Evolutionary conservation across 2,329 filamentous ascomycete species (phyloP).

Genomic region (Phyllosticta paracitricarpa): DNA sequence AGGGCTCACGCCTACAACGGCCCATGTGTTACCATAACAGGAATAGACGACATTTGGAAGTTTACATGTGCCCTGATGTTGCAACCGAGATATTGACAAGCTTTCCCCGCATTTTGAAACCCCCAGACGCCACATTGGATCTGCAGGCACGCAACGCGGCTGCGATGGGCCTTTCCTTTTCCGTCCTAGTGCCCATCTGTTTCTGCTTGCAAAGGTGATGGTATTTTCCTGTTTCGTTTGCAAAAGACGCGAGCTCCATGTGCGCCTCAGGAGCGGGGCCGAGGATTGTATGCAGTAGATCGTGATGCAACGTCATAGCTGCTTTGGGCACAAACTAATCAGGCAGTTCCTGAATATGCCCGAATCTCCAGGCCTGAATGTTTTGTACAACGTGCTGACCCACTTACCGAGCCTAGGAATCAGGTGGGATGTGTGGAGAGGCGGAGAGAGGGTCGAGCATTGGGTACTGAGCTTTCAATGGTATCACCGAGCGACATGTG

Average conservation of each 20-base stretch:
- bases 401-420: neutral
- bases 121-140: neutral
- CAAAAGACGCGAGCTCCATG: neutral
- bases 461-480: neutral
- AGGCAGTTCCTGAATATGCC: neutral
- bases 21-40: neutral
- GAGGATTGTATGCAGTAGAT: neutral
- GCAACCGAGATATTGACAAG: constrained; percentile 1
- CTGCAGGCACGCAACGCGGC: neutral
- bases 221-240: neutral
- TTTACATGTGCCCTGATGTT: constrained; percentile 1
- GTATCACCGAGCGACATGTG: neutral
- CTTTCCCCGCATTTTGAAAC: neutral
- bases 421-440: neutral
- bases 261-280: neutral
- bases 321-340: neutral
- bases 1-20: neutral
- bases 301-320: neutral
- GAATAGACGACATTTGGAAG: constrained; percentile 1
- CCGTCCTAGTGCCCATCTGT: neutral
- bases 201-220: neutral
- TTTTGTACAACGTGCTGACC: neutral
- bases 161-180: neutral
- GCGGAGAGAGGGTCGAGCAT: neutral
- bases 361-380: neutral